Evolutionary conservation across 2,329 filamentous ascomycete species (phyloP).

Genomic region (Ophiostoma sp.): DNA sequence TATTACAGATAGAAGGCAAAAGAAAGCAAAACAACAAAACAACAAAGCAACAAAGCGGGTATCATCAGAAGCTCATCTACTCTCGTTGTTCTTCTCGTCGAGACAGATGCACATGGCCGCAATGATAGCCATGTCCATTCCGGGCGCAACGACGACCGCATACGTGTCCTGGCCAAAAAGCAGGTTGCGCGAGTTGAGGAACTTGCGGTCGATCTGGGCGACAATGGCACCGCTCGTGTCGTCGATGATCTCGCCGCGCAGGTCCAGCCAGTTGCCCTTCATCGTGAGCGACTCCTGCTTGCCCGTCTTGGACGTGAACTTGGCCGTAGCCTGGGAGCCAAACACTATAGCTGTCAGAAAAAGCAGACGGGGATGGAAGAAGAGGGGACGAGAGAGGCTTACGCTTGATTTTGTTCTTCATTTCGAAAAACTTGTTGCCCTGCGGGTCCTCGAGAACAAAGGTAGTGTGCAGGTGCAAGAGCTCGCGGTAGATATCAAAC

Average conservation of each 20-base stretch:
- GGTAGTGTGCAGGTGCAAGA: constrained; percentile 45
- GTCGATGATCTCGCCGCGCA: constrained; percentile 52
- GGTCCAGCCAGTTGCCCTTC: constrained; percentile 57
- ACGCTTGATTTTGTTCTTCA: constrained; percentile 52
- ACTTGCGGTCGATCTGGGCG: constrained; percentile 38
- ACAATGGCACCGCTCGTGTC: constrained; percentile 38
- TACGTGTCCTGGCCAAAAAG: constrained; percentile 61
- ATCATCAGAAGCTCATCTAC: not conserved
- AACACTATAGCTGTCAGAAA: constrained; percentile 38
- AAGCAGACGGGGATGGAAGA: not conserved
- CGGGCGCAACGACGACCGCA: constrained; percentile 56
- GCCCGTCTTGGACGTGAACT: constrained; percentile 47
- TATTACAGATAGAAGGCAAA: not conserved
- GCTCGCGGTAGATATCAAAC: constrained; percentile 54
- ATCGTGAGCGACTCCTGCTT: constrained; percentile 48
- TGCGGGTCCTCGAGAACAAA: constrained; percentile 45
- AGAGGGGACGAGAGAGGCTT: constrained; percentile 27
- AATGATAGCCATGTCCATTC: constrained; percentile 60
- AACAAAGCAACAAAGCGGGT: not conserved
- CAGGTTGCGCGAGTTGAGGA: constrained; percentile 53
- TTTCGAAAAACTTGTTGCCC: constrained; percentile 46
- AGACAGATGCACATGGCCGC: constrained; percentile 62
- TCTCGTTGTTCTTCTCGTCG: constrained; percentile 58
- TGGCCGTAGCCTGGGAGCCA: constrained; percentile 50
- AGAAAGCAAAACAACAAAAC: not conserved